These are phyloP conservation scores for Hyphopichia wangnamkhiaoensis DNA, from an alignment of 1,139 yeast species.

Conservation along the genomic window DNA sequence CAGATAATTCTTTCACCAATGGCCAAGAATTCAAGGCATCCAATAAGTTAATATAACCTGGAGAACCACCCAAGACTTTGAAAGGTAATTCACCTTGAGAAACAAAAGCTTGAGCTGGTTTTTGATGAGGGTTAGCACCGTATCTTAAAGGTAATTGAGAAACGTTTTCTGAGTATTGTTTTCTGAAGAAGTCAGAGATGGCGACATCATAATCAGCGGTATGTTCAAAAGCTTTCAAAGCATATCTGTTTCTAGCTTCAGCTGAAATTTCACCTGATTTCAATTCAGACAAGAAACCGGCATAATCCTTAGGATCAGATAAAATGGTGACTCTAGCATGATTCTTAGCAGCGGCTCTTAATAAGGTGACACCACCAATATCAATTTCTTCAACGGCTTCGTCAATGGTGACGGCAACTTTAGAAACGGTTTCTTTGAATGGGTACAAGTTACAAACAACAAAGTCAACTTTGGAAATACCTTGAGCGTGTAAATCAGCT, in stretches of 20 bases:
- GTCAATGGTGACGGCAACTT: constrained; percentile 90
- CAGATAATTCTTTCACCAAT: constrained; percentile 91
- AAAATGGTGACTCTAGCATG: constrained; percentile 93
- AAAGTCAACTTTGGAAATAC: constrained; percentile 91
- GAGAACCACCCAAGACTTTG: constrained; percentile 90
- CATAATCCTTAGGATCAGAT: constrained; percentile 92
- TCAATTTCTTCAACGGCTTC: constrained; percentile 99
- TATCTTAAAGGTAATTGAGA: constrained; percentile 93
- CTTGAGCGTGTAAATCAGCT: constrained; percentile 79
- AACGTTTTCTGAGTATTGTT: constrained; percentile 87
- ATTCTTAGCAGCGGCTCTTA: constrained; percentile 98
- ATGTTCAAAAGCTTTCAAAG: constrained; percentile 96
- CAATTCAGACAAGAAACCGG: constrained; percentile 81
- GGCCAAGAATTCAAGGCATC: constrained; percentile 99
- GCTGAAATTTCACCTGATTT: constrained; percentile 68
- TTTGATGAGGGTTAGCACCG: constrained; percentile 99
- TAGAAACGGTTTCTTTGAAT: constrained; percentile 94
- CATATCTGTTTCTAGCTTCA: constrained; percentile 77
- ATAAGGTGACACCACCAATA: constrained; percentile 95
- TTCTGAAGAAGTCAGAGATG: constrained; percentile 95
- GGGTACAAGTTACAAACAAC: constrained; percentile 98
- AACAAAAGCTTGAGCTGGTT: constrained; percentile 97
- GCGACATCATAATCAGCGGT: constrained; percentile 97
- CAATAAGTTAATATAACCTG: constrained; percentile 93
- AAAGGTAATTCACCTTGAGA: constrained; percentile 86